Evolutionary conservation across 2,329 filamentous ascomycete species (phyloP).

Genomic region (Pestalotiopsis sp.): DNA sequence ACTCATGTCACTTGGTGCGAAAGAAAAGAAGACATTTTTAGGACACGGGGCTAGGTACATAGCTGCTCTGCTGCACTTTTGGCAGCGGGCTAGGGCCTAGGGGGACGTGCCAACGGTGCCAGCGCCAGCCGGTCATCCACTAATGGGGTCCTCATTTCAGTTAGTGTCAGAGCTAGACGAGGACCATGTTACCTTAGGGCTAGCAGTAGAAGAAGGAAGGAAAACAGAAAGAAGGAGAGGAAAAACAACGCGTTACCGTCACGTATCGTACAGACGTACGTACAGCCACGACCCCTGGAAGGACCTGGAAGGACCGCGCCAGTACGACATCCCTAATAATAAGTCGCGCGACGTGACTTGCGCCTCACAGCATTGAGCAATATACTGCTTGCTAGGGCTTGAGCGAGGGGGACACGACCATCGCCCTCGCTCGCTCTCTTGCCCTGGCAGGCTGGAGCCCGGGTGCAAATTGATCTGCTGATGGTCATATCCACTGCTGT

Average conservation of each 20-base stretch:
- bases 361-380: not conserved
- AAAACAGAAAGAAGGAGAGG: not conserved
- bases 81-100: not conserved
- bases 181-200: not conserved
- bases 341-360: not conserved
- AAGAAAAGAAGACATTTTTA: not conserved
- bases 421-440: not conserved
- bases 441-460: not conserved
- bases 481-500: not conserved
- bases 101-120: not conserved
- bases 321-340: not conserved
- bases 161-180: not conserved
- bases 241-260: not conserved
- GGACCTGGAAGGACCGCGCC: not conserved
- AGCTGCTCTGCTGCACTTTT: not conserved
- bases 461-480: not conserved
- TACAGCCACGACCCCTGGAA: not conserved
- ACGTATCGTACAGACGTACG: not conserved
- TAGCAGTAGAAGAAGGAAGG: not conserved
- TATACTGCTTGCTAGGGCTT: not conserved
- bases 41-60: not conserved
- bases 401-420: not conserved
- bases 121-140: not conserved
- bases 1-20: not conserved
- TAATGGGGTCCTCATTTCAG: not conserved